Percentiles rank a stretch among this genome's conserved stretches.
These are phyloP conservation scores for Didymella glomerata DNA, from an alignment of 2,329 filamentous ascomycete genomes.

Conservation along the genomic window DNA sequence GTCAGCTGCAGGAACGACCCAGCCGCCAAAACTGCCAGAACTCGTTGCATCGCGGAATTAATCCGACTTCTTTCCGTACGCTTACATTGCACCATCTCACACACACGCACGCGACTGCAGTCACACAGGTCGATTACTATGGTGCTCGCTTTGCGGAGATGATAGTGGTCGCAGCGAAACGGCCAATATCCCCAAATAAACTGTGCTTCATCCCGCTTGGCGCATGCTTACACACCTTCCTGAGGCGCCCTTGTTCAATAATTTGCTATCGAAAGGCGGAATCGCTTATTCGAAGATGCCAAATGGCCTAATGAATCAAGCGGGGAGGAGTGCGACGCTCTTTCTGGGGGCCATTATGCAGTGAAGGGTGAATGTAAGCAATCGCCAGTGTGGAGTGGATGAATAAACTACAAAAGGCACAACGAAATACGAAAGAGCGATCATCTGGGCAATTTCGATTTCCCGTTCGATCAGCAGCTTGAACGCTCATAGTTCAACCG, in stretches of 20 bases:
- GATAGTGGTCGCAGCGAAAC: slow-evolving; percentile 12
- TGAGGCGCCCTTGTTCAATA: not conserved
- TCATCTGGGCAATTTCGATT: not conserved
- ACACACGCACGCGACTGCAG: not conserved
- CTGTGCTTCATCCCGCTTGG: slow-evolving; percentile 30
- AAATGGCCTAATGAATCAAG: not conserved
- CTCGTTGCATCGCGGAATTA: slow-evolving; percentile 25
- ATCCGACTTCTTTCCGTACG: not conserved
- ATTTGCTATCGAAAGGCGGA: not conserved
- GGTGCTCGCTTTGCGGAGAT: slow-evolving; percentile 9
- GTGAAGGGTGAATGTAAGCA: not conserved
- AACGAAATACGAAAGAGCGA: not conserved
- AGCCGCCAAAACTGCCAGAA: slow-evolving; percentile 22
- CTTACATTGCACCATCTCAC: not conserved
- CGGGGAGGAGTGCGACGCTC: too few species aligned
- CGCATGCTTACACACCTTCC: slow-evolving; percentile 40
- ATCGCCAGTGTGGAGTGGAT: not conserved
- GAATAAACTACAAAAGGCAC: not conserved
- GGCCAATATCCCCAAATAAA: slow-evolving; percentile 34
- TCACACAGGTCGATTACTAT: slow-evolving; percentile 1
- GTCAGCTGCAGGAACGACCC: slow-evolving; percentile 11
- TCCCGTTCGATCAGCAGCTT: not conserved
- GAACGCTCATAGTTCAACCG: too few species aligned
- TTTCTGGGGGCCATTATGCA: not conserved
- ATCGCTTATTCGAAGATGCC: not conserved